phyloP scores from a whole-genome alignment of 1,284 basidiomycete genomes.

The Hymenochaete sp. region DNA sequence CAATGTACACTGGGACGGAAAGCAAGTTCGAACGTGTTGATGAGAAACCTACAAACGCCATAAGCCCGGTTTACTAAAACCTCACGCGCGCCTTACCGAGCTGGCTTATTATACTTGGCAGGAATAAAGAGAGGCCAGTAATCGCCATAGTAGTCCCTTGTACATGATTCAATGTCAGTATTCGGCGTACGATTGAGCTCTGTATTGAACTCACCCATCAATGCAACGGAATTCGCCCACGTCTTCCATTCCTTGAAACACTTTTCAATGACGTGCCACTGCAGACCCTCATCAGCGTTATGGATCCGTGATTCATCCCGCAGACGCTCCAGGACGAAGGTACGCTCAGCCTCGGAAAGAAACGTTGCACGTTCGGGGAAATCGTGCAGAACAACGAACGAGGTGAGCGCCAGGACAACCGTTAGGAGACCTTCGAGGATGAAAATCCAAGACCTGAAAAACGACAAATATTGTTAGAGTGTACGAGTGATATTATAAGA shows the following conservation, averaged over 20 bases:
- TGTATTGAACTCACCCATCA: constrained; percentile 6
- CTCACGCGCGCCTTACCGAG: constrained; percentile 27
- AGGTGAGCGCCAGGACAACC: constrained; percentile 49
- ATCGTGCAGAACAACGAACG: constrained; percentile 72
- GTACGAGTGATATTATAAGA: background rate
- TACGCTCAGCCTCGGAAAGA: constrained; percentile 59
- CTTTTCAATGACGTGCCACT: constrained; percentile 49
- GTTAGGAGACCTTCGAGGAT: constrained; percentile 59
- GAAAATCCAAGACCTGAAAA: constrained; percentile 61
- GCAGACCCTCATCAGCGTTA: constrained; percentile 58
- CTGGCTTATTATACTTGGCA: constrained; percentile 63
- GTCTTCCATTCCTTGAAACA: constrained; percentile 68
- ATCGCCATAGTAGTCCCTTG: no score
- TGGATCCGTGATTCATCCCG: constrained; percentile 63
- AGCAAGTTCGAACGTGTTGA: constrained; percentile 67
- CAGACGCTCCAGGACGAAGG: constrained; percentile 54
- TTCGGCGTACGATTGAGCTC: constrained; percentile 32
- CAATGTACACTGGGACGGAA: constrained; percentile 60
- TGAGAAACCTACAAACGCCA: constrained; percentile 39
- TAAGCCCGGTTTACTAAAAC: background rate
- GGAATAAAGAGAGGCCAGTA: constrained; percentile 63
- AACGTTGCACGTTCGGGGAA: constrained; percentile 76
- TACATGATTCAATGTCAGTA: no score
- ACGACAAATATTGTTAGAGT: background rate
- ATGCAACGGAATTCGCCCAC: constrained; percentile 47